These are phyloP conservation scores for Dothideomycetes sp. DNA, from an alignment of 2,329 filamentous ascomycete genomes.

Conservation along the genomic window DNA sequence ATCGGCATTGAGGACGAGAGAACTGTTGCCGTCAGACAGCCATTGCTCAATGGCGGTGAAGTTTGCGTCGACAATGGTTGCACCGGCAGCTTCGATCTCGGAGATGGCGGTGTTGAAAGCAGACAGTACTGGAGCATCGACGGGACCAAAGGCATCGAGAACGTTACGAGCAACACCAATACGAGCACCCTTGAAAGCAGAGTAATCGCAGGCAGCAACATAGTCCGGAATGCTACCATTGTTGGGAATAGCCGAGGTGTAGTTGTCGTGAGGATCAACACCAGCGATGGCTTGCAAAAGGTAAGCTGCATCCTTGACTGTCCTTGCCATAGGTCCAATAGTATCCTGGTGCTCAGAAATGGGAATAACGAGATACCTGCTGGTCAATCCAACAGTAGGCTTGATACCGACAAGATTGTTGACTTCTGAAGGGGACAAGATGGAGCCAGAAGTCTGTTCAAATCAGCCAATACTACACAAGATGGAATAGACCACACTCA, in stretches of 20 bases:
- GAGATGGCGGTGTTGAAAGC: conserved; percentile 49
- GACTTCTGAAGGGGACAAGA: conserved; percentile 45
- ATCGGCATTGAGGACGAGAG: conserved; percentile 47
- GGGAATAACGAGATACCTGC: conserved; percentile 54
- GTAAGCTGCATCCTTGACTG: conserved; percentile 50
- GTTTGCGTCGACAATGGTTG: conserved; percentile 51
- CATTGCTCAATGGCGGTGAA: conserved; percentile 46
- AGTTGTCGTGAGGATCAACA: conserved; percentile 45
- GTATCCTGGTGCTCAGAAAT: conserved; percentile 51
- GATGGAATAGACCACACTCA: conserved; percentile 16
- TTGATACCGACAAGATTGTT: conserved; percentile 61
- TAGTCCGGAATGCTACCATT: conserved; percentile 48
- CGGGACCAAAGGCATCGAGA: conserved; percentile 32
- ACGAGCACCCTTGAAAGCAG: conserved; percentile 46
- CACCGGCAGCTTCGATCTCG: conserved; percentile 47
- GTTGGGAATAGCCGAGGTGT: conserved; percentile 50
- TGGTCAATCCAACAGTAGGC: conserved; percentile 57
- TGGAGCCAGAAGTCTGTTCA: conserved; percentile 49
- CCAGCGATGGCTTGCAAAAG: conserved; percentile 51
- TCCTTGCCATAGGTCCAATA: conserved; percentile 49
- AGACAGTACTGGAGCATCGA: conserved; percentile 35
- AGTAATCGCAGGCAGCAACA: conserved; percentile 46
- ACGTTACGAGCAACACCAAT: conserved; percentile 57
- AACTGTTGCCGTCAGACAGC: conserved; percentile 31
- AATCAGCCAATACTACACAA: background rate